A percentile compares a stretch with the other conserved stretches of the same genome.
phyloP scores from a whole-genome alignment of 2,329 filamentous ascomycete species.

The Talaromyces sp. region DNA sequence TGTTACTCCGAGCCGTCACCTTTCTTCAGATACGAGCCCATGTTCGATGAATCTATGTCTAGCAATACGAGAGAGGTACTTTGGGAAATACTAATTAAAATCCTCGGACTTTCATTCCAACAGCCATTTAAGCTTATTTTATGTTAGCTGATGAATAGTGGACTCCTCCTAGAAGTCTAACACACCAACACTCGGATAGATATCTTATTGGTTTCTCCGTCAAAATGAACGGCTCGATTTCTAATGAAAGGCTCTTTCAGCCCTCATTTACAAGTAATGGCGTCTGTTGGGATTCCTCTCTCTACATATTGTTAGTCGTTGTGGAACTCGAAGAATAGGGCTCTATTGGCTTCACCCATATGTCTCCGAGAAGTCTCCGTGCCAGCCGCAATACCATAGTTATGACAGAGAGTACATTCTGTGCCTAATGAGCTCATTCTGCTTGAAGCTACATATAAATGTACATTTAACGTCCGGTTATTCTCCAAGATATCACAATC shows the following conservation, averaged over 20 bases:
- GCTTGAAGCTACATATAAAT: neutral
- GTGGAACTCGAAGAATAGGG: neutral
- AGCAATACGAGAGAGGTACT: no score
- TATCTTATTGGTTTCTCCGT: neutral
- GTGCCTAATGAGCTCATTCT: neutral
- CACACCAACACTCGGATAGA: neutral
- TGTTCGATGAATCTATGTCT: no score
- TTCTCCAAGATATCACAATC: neutral
- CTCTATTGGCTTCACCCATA: neutral
- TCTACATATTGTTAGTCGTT: neutral
- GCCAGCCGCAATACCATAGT: neutral
- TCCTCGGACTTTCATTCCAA: no score
- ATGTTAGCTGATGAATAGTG: neutral
- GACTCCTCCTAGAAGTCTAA: neutral
- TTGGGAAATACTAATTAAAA: no score
- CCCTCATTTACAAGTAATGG: neutral
- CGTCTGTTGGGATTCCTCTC: neutral
- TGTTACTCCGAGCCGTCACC: neutral
- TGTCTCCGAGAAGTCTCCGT: conserved; percentile 1
- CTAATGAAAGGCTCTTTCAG: neutral
- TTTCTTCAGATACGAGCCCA: neutral
- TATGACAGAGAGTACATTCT: neutral
- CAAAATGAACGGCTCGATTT: neutral
- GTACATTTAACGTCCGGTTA: neutral
- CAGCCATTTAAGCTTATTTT: neutral